Base-by-base conservation (phyloP, 352 stramenopile species). In the Globisporangium polare region DNA sequence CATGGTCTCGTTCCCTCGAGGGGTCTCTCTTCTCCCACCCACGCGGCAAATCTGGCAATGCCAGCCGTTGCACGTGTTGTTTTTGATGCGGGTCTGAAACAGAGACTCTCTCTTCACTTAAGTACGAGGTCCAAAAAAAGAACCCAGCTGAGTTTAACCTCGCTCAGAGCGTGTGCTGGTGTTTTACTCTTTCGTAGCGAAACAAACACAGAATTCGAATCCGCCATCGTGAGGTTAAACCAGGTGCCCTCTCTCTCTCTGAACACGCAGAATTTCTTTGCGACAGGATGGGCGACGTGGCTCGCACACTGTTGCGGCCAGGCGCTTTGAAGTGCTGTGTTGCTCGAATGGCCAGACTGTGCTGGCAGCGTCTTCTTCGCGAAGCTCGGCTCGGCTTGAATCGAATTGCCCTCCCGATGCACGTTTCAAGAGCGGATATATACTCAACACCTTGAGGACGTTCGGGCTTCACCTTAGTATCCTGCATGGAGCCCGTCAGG, bases 31-130 rank as follows among this genome's bases (percentile, higher is more conserved):
- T 37, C 42, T 37, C 24, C 33, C 58, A 18, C 46, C 17, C 26
- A 51, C 35, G 50, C 60, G 54, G 64, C 59, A 72, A 68, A 71
- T 73, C 59, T 55, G 61, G 54, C 41, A 65, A 55, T 74, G 70
- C 17, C 26, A 26, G 63, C 53, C 15, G 24, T 49, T 41, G 29
- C 41, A 26, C 49, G 49, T 54, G 49, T 53, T 53, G 10, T 22
- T 4, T 52, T 20, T 15, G 29, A 20, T 39, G 22, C 13, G 9
- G 27, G 24, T 22, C 10, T 29, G 45, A 51, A 35, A 35, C 29
- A 39, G 8, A 37, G 9, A 5, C 33, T 39, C 33, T 39, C 46
- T 33, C 22, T 50, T n/a, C 43, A 17, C 43, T 50, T 27, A 50
- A 50, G 43, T 50, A 50, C 43, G 43, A 50, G 42, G 43, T 46